Evolutionary conservation across 495 filamentous ascomycete species (phyloP), one percentile per base, ranked within the genome.

Genomic region (Neurospora sp.): DNA sequence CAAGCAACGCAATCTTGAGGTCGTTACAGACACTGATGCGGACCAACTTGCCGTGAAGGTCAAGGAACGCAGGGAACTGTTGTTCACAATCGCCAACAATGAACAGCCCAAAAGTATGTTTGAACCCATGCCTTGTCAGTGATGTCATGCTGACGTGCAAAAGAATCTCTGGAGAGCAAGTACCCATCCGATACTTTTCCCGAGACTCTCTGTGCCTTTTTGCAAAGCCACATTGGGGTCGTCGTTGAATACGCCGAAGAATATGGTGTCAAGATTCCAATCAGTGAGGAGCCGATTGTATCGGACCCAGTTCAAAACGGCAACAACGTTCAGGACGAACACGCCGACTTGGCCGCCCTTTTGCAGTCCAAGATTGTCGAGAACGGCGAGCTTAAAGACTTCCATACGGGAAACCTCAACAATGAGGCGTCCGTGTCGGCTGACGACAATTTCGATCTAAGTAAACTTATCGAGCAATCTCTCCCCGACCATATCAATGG

Each of bases 141-240:
- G 38, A 8, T 4, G 22, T 40, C n/a, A 31, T 70, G 70, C 80
- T 84, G 74, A 85, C 71, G 27, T 39, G 7, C 10, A 22, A 8
- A 40, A 85, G 88, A 83, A 71, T 83, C 84, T 22, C 81, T 97
- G 37, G 89, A 88, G 1, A 90, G 92, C 73, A 92, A 93, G 76
- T 96, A 93, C 76, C 87, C 91, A n/a, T 90, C 91, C 85, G 89
- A 90, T 45, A 91, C 92, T 39, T 94, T 97, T 73, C 82, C 95
- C 12, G 86, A 90, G 39, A 89, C 89, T 71, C 82, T 97, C 5
- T 92, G 90, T 77, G 85, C 81, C 20, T 94, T 93, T 80, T 86
- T 97, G 61, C 91, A 89, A 71, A 90, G 92, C 74, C 91, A 94
- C 71, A 89, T 93, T 71, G 88, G 90, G 72, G 80, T 83, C 4